phyloP scores from a whole-genome alignment of 192 early-diverging fungal species.

The Spizellomyces punctatus region DNA sequence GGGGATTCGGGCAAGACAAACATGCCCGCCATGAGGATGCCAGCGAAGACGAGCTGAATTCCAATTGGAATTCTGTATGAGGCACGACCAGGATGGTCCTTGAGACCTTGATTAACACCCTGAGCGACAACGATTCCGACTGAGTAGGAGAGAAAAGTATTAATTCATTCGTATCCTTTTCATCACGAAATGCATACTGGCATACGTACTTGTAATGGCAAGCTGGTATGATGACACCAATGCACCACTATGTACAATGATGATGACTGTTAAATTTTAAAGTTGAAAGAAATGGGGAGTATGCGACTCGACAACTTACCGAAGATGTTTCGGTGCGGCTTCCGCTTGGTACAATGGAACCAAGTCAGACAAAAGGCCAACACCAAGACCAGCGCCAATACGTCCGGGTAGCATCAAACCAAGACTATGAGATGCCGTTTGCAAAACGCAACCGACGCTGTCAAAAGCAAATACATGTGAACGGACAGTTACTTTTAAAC shows the following conservation, averaged over 20 bases:
- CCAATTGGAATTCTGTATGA: slow-evolving; percentile 37
- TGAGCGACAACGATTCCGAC: slow-evolving; percentile 40
- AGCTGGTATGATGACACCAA: slow-evolving; percentile 48
- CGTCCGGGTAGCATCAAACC: slow-evolving; percentile 44
- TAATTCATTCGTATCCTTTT: too few species aligned
- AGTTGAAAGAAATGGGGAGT: too few species aligned
- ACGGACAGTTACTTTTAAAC: neutral
- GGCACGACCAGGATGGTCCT: slow-evolving; percentile 23
- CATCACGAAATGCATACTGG: too few species aligned
- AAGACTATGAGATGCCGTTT: slow-evolving; percentile 31
- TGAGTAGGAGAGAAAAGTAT: too few species aligned
- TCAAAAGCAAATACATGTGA: neutral
- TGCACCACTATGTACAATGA: slow-evolving; percentile 25
- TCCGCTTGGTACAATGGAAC: slow-evolving; percentile 54
- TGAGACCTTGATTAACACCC: slow-evolving; percentile 33
- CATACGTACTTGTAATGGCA: slow-evolving; percentile 34
- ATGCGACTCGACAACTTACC: too few species aligned
- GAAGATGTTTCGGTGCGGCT: slow-evolving; percentile 43
- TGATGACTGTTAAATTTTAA: too few species aligned
- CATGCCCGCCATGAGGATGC: slow-evolving; percentile 33
- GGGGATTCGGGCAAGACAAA: slow-evolving; percentile 43
- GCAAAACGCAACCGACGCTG: slow-evolving; percentile 38
- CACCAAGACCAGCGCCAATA: slow-evolving; percentile 46
- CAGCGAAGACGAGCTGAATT: slow-evolving; percentile 33
- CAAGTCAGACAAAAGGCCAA: slow-evolving; percentile 44